Evolutionary conservation across 306 rosid genomes (phyloP).

Genomic region (Lathyrus oleraceus): DNA sequence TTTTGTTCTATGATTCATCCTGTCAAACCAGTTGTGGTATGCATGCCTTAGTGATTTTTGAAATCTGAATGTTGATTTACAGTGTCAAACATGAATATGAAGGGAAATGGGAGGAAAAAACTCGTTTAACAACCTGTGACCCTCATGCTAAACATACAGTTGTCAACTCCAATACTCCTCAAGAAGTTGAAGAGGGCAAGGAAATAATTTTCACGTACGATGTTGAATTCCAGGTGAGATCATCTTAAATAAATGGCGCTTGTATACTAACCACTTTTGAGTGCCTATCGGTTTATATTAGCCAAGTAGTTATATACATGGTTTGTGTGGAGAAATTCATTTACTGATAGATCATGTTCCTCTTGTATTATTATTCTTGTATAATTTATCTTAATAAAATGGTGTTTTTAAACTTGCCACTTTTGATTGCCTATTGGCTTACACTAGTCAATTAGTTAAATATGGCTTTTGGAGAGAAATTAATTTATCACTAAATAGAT

Average conservation of each 20-base stretch:
- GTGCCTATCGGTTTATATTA: not conserved
- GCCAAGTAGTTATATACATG: conserved; percentile 8
- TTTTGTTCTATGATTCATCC: conserved; percentile 7
- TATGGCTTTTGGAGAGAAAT: conserved; percentile 4
- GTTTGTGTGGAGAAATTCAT: conserved; percentile 1
- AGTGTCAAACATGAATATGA: conserved; percentile 92
- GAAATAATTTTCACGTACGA: conserved; percentile 89
- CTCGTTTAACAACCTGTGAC: conserved; percentile 84
- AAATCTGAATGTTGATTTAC: conserved; percentile 40
- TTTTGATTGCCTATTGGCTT: not conserved
- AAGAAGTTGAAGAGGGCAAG: conserved; percentile 83
- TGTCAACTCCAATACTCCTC: conserved; percentile 81
- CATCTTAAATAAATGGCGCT: conserved; percentile 4
- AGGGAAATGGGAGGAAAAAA: conserved; percentile 77
- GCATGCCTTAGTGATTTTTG: conserved; percentile 28
- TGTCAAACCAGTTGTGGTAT: not conserved
- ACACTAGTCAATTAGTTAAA: conserved; percentile 9
- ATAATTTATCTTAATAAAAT: conserved; percentile 7
- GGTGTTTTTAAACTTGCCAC: not conserved
- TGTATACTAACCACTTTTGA: not conserved
- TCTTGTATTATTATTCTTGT: too few relatives aligned
- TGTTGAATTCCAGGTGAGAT: conserved; percentile 87
- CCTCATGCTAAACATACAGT: conserved; percentile 90
- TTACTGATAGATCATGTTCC: conserved; percentile 20
- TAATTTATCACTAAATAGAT: conserved; percentile 3